phyloP scores from a whole-genome alignment of 2,329 filamentous ascomycete genomes.

The Chaetomiaceae sp. region DNA sequence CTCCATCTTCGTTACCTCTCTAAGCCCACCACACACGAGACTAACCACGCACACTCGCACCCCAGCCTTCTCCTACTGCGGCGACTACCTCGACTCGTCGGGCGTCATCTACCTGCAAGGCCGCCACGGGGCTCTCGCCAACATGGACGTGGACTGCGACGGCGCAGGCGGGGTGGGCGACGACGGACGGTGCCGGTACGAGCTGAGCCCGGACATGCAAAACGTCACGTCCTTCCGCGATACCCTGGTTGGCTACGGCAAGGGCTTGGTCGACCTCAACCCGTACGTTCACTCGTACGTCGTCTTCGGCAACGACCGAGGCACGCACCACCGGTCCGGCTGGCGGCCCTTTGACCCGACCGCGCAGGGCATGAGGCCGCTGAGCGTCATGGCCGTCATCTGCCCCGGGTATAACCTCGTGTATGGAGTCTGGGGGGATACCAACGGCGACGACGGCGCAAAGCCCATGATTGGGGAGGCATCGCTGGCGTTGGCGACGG shows the following conservation, averaged over 20 bases:
- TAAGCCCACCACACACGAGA: too few relatives aligned
- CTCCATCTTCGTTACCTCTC: too few relatives aligned
- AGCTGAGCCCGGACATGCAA: conserved; percentile 38
- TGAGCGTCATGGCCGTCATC: conserved; percentile 52
- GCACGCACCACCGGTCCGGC: conserved; percentile 22
- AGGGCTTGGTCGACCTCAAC: conserved; percentile 42
- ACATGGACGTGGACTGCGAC: conserved; percentile 58
- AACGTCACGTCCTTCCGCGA: conserved; percentile 41
- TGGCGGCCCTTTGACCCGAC: conserved; percentile 39
- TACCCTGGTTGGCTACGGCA: conserved; percentile 32
- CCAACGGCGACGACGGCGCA: conserved; percentile 42
- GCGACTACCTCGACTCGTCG: conserved; percentile 33
- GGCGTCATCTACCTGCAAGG: conserved; percentile 43
- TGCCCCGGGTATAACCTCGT: conserved; percentile 43
- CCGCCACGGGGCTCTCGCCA: conserved; percentile 34
- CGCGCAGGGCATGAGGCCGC: conserved; percentile 39
- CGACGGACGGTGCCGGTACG: conserved; percentile 38
- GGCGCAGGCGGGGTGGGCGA: conserved; percentile 38
- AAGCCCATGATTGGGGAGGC: conserved; percentile 43
- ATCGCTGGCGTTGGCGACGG: conserved; percentile 42
- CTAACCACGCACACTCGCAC: too few relatives aligned
- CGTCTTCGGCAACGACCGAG: conserved; percentile 47
- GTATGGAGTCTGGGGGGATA: conserved; percentile 52
- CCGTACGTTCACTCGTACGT: conserved; percentile 49
- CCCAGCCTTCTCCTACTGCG: conserved; percentile 39